Conservation (phyloP, 768 basidiomycete genomes). For the Hydnomerulius pinastri region DNA sequence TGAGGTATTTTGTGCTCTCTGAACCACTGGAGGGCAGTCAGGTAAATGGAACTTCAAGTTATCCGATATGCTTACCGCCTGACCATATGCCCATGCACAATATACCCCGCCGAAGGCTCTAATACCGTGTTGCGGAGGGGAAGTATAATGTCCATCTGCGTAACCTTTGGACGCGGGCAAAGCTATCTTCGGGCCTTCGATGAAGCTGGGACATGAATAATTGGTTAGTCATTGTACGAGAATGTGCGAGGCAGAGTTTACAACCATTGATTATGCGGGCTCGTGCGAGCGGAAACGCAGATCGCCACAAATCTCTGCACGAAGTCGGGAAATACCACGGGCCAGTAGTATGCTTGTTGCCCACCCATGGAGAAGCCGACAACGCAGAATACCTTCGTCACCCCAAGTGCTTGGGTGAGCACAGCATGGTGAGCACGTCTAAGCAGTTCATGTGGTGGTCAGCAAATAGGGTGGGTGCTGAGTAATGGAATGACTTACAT, state of each 20-base stretch:
- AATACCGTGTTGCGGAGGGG: conserved; percentile 48
- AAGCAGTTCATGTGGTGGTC: neutral
- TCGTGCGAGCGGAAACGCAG: conserved; percentile 58
- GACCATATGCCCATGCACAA: conserved; percentile 61
- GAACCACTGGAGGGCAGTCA: conserved; percentile 47
- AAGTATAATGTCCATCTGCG: conserved; percentile 52
- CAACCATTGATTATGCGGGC: conserved; percentile 57
- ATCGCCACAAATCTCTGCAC: conserved; percentile 48
- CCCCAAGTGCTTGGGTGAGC: conserved; percentile 35
- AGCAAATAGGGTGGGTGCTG: neutral
- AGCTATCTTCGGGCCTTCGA: conserved; percentile 61
- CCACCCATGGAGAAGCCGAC: conserved; percentile 65
- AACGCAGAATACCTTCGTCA: conserved; percentile 18
- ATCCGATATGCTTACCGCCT: conserved; percentile 44
- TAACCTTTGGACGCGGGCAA: conserved; percentile 57
- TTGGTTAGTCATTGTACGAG: too few species aligned
- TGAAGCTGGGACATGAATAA: conserved; percentile 40
- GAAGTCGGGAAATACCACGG: conserved; percentile 55
- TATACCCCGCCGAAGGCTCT: conserved; percentile 61
- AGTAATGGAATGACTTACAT: conserved; percentile 36
- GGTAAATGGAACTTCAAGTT: neutral
- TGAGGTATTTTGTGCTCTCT: conserved; percentile 47
- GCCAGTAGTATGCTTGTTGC: conserved; percentile 60
- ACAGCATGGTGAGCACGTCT: conserved; percentile 61
- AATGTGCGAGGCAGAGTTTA: neutral